phyloP scores from a whole-genome alignment of 2,329 filamentous ascomycete species.

The Grosmannia huntii region DNA sequence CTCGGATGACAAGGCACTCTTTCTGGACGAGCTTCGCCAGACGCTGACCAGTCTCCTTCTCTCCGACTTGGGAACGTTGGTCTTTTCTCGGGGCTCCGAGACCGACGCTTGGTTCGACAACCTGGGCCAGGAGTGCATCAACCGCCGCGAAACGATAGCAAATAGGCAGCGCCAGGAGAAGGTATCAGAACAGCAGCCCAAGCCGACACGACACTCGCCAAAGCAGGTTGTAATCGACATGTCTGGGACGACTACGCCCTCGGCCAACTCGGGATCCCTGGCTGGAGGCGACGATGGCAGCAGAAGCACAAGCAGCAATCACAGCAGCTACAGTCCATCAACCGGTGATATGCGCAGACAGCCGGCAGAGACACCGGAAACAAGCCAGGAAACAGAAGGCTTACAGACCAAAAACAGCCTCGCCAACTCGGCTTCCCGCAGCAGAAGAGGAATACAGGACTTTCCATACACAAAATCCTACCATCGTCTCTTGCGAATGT shows the following conservation, averaged over 20 bases:
- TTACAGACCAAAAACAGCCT: slow-evolving; percentile 1
- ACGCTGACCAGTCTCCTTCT: slow-evolving; percentile 72
- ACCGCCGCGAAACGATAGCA: slow-evolving; percentile 44
- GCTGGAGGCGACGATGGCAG: not conserved
- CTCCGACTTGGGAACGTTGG: slow-evolving; percentile 76
- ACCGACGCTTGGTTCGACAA: slow-evolving; percentile 79
- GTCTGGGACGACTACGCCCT: not conserved
- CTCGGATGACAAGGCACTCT: slow-evolving; percentile 61
- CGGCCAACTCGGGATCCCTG: not conserved
- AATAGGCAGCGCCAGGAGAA: slow-evolving; percentile 18
- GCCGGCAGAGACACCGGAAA: slow-evolving; percentile 12
- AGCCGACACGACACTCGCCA: not conserved
- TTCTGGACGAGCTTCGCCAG: slow-evolving; percentile 65
- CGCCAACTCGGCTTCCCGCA: not conserved
- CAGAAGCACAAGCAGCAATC: not conserved
- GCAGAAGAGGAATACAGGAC: slow-evolving; percentile 26
- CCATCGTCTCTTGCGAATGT: slow-evolving; percentile 65
- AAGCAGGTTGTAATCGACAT: not conserved
- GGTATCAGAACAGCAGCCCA: slow-evolving; percentile 20
- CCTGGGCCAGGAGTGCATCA: slow-evolving; percentile 52
- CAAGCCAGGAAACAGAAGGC: slow-evolving; percentile 28
- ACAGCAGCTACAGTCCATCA: not conserved
- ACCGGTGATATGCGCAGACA: not conserved
- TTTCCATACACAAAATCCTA: slow-evolving; percentile 79
- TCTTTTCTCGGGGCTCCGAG: slow-evolving; percentile 82